phyloP scores from a whole-genome alignment of 2,329 filamentous ascomycete species.

The Didymella exigua region DNA sequence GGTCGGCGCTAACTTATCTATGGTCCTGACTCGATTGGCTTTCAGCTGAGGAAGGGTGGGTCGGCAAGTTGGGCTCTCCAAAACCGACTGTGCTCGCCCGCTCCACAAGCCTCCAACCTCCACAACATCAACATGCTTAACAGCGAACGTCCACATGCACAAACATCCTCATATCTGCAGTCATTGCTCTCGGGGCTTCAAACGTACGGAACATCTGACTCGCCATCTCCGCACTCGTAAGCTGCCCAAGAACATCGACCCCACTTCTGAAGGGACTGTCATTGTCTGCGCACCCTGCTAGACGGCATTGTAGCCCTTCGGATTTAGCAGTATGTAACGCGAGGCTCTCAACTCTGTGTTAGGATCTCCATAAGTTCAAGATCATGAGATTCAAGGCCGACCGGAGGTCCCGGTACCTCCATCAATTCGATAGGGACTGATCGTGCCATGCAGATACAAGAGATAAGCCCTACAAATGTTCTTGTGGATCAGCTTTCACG shows the following conservation, averaged over 20 bases:
- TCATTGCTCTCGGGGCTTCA: conserved; percentile 37
- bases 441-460: conserved; percentile 30
- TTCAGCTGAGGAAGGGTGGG: background rate
- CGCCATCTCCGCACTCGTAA: conserved; percentile 41
- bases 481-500: conserved; percentile 36
- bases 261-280: background rate
- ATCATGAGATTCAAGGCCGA: background rate
- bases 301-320: no score
- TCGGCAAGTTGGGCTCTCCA: background rate
- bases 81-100: background rate
- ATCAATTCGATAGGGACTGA: conserved; percentile 8
- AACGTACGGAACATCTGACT: conserved; percentile 39
- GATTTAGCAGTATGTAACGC: background rate
- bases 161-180: conserved; percentile 33
- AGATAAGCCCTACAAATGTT: conserved; percentile 39
- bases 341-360: background rate
- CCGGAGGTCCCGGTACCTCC: no score
- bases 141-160: conserved; percentile 27
- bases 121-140: conserved; percentile 21
- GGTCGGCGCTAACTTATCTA: conserved; percentile 8
- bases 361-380: background rate
- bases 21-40: background rate
- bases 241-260: conserved; percentile 11
- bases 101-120: conserved; percentile 27
- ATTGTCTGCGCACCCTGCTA: background rate